These are phyloP conservation scores for Cylindrotheca fusiformis DNA, from an alignment of 108 stramenopile species.

Conservation along the genomic window DNA sequence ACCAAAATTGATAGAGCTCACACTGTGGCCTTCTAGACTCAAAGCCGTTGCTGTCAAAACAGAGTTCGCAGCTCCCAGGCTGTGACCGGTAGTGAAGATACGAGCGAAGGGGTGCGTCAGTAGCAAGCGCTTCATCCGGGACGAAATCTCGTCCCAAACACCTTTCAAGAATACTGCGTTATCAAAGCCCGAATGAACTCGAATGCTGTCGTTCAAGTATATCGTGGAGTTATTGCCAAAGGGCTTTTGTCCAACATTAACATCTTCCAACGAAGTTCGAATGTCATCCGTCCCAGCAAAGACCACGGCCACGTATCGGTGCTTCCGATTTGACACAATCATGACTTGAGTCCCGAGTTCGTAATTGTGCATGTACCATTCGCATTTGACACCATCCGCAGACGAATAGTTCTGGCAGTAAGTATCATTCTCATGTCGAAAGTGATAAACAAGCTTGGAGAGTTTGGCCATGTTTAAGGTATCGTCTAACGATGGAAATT, in stretches of 20 bases:
- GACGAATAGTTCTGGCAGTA: slow-evolving; percentile 8
- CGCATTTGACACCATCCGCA: slow-evolving; percentile 38
- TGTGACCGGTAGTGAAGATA: slow-evolving; percentile 73
- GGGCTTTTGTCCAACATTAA: slow-evolving; percentile 48
- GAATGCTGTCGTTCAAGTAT: slow-evolving; percentile 15
- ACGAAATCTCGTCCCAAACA: slow-evolving; percentile 38
- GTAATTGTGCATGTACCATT: slow-evolving; percentile 68
- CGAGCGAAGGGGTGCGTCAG: slow-evolving; percentile 19
- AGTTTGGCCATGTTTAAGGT: slow-evolving; percentile 40
- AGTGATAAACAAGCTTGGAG: slow-evolving; percentile 34
- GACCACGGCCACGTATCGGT: slow-evolving; percentile 61
- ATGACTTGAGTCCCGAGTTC: slow-evolving; percentile 67
- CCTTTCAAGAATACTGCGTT: slow-evolving; percentile 65
- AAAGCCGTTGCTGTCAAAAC: slow-evolving; percentile 66
- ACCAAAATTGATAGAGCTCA: slow-evolving; percentile 70
- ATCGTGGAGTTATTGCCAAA: slow-evolving; percentile 53
- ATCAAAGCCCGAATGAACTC: slow-evolving; percentile 80
- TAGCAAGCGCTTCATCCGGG: slow-evolving; percentile 19
- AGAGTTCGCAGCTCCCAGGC: slow-evolving; percentile 76
- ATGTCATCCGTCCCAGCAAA: slow-evolving; percentile 87
- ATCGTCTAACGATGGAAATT: slow-evolving; percentile 39
- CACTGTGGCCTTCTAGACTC: slow-evolving; percentile 20
- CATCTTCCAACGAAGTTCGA: slow-evolving; percentile 65
- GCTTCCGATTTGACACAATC: slow-evolving; percentile 31
- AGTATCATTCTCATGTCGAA: slow-evolving; percentile 22